Percentiles rank a stretch among this genome's conserved stretches.
phyloP scores from a whole-genome alignment of 75 land plant species.

The Picea glauca region DNA sequence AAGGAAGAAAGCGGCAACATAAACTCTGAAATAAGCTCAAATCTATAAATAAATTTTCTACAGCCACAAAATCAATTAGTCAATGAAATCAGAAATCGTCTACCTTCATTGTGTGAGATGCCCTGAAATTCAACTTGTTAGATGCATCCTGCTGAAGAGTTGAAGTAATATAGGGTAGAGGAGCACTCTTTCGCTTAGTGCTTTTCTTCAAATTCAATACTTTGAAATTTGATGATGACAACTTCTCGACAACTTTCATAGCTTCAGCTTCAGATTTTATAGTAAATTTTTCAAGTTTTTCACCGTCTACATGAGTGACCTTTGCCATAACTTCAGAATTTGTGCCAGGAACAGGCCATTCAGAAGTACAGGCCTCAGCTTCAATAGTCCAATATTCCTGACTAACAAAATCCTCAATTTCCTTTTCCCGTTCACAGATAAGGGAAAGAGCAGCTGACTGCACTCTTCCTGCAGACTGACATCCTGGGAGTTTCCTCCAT shows the following conservation, averaged over 20 bases:
- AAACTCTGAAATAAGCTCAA: background rate
- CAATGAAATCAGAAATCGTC: background rate
- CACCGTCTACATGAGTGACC: constrained; percentile 62
- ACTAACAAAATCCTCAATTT: constrained; percentile 73
- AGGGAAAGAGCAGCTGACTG: constrained; percentile 95
- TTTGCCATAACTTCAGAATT: constrained; percentile 23
- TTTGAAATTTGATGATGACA: constrained; percentile 38
- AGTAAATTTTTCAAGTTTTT: constrained; percentile 71
- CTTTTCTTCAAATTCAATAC: constrained; percentile 52
- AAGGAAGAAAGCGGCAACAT: too few relatives aligned
- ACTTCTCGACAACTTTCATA: constrained; percentile 28
- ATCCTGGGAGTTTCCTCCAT: constrained; percentile 96
- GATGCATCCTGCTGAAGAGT: constrained; percentile 96
- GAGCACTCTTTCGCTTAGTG: constrained; percentile 47
- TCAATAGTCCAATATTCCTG: constrained; percentile 90
- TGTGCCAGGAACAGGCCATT: constrained; percentile 5
- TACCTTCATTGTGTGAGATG: constrained; percentile 83
- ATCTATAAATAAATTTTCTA: background rate
- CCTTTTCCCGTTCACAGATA: constrained; percentile 88
- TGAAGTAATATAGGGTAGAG: constrained; percentile 89
- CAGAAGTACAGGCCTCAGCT: constrained; percentile 23
- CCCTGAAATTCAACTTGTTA: constrained; percentile 67
- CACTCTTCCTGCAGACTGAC: constrained; percentile 96
- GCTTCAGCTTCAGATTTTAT: constrained; percentile 55
- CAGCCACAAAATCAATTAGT: background rate